Percentiles rank a stretch among this genome's conserved stretches.
phyloP scores from a whole-genome alignment of 345 rosid species.

The Eucalyptus paniculata region DNA sequence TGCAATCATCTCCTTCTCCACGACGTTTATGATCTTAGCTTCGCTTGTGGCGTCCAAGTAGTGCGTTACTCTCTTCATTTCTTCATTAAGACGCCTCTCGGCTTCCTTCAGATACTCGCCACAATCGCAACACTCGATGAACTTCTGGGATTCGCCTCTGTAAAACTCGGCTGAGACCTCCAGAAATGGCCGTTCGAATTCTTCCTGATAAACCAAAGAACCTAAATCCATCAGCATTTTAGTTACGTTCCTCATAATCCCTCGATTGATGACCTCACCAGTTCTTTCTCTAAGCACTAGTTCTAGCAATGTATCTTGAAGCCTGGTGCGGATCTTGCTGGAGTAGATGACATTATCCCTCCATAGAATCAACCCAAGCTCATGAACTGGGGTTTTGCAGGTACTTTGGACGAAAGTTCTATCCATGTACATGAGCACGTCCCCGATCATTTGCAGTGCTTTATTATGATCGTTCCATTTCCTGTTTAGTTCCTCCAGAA shows the following conservation, averaged over 20 bases:
- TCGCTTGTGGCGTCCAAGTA: constrained; percentile 89
- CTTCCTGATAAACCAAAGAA: constrained; percentile 78
- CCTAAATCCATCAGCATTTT: constrained; percentile 98
- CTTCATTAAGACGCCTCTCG: constrained; percentile 82
- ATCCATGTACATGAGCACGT: constrained; percentile 95
- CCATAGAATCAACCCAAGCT: constrained; percentile 87
- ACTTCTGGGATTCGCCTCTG: constrained; percentile 73
- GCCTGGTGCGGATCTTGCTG: constrained; percentile 63
- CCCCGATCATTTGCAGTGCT: constrained; percentile 84
- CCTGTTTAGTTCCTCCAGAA: constrained; percentile 79
- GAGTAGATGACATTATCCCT: constrained; percentile 72
- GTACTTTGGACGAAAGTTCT: constrained; percentile 70
- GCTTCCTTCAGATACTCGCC: constrained; percentile 86
- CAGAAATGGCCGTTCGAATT: constrained; percentile 87
- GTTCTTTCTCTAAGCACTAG: constrained; percentile 65
- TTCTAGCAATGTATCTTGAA: constrained; percentile 68
- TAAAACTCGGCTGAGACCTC: constrained; percentile 89
- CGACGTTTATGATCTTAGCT: constrained; percentile 77
- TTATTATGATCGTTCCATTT: constrained; percentile 97
- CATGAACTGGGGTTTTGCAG: constrained; percentile 79
- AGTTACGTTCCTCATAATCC: constrained; percentile 73
- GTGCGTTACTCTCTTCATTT: constrained; percentile 84
- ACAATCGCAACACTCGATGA: constrained; percentile 84
- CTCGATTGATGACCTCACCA: constrained; percentile 85
- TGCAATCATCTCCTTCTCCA: constrained; percentile 95